Conservation (phyloP, 306 rosid genomes). For the apple (Malus domestica) region DNA sequence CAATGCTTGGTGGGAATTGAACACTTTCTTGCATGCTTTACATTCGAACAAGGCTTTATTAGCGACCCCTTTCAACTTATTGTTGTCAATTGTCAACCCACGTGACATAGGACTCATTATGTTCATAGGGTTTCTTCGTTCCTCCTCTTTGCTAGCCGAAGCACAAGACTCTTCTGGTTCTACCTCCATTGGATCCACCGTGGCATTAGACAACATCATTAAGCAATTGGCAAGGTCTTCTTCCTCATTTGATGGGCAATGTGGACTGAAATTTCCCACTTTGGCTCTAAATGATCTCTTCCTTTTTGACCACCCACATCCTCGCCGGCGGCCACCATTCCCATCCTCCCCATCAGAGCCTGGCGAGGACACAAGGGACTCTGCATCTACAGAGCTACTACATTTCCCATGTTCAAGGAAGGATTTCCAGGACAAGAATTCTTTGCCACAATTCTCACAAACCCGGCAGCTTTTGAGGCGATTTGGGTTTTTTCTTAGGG, state of each 20-base stretch:
- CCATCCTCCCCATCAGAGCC: constrained; percentile 37
- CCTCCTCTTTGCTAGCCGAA: constrained; percentile 72
- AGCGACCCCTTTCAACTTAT: constrained; percentile 44
- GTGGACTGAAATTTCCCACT: constrained; percentile 44
- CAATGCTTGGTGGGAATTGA: constrained; percentile 91
- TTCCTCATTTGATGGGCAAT: constrained; percentile 73
- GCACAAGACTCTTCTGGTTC: constrained; percentile 84
- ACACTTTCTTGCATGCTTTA: constrained; percentile 89
- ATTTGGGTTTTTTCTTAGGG: constrained; percentile 77
- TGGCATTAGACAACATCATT: constrained; percentile 80
- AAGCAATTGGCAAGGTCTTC: constrained; percentile 84
- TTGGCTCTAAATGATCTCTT: constrained; percentile 65
- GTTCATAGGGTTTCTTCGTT: constrained; percentile 41
- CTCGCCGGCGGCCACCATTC: constrained; percentile 12
- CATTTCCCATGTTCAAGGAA: constrained; percentile 91
- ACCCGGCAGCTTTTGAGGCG: constrained; percentile 65
- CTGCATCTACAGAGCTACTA: constrained; percentile 46
- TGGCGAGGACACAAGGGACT: constrained; percentile 55
- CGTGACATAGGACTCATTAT: constrained; percentile 43
- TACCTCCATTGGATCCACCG: constrained; percentile 37
- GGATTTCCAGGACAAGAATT: constrained; percentile 75
- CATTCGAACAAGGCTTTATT: constrained; percentile 67
- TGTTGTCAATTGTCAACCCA: constrained; percentile 13
- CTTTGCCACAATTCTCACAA: constrained; percentile 82
- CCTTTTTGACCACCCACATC: constrained; percentile 62